Evolutionary conservation across 129 eudicot genomes (phyloP).

Genomic region (Artemisia argyi): DNA sequence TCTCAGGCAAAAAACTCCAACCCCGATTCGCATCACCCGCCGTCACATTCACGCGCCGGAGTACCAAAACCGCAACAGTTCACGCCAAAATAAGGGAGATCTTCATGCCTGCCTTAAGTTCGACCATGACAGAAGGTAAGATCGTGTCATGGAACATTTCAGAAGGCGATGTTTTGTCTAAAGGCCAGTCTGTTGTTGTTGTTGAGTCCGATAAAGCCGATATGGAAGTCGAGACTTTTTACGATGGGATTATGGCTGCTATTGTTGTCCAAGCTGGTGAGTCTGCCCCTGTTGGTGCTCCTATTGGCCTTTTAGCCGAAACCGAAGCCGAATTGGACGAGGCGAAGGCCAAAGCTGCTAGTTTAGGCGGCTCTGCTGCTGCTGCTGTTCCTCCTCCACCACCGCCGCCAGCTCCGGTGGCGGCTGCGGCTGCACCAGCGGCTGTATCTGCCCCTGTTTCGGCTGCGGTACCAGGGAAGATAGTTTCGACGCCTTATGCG

Average conservation of each 20-base stretch:
- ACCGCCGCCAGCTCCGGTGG: conserved; percentile 1
- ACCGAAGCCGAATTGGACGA: conserved; percentile 71
- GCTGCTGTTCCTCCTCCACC: conserved; percentile 27
- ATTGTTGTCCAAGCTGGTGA: conserved; percentile 83
- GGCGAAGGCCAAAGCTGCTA: conserved; percentile 67
- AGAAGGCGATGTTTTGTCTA: conserved; percentile 73
- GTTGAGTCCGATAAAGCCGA: conserved; percentile 96
- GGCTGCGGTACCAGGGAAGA: conserved; percentile 46
- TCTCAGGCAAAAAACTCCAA: conserved; percentile 34
- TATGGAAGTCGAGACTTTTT: conserved; percentile 93
- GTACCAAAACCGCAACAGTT: conserved; percentile 20
- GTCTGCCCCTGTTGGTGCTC: conserved; percentile 83
- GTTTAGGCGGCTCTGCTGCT: conserved; percentile 16
- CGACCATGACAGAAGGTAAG: conserved; percentile 97
- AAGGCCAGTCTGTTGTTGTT: conserved; percentile 85
- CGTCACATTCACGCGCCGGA: conserved; percentile 35
- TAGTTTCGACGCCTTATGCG: conserved; percentile 79
- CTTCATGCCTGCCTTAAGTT: conserved; percentile 94
- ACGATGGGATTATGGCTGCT: conserved; percentile 77
- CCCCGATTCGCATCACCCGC: conserved; percentile 39
- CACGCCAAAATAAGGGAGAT: conserved; percentile 85
- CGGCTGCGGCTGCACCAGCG: neutral
- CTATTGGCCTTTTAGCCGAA: conserved; percentile 79
- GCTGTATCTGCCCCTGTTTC: conserved; percentile 10
- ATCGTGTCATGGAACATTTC: conserved; percentile 89